Evolutionary conservation across 345 rosid species (phyloP).

Genomic region (Tarenaya hassleriana): DNA sequence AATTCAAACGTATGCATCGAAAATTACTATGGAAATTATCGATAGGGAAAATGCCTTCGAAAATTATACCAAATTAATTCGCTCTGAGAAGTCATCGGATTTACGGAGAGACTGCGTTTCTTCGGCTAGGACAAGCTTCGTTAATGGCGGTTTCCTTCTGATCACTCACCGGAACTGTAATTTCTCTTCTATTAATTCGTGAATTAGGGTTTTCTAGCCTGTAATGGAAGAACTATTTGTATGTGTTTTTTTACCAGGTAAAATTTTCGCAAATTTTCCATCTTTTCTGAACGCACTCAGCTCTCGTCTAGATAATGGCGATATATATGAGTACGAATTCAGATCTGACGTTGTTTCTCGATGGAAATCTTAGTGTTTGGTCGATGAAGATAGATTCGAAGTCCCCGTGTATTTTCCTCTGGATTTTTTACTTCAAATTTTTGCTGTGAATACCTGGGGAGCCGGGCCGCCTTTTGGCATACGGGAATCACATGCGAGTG

Average conservation of each 20-base stretch:
- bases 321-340: conserved; percentile 5
- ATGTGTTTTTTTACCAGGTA: not conserved
- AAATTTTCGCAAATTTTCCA: conserved; percentile 1
- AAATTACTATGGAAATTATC: conserved; percentile 13
- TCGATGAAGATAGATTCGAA: conserved; percentile 4
- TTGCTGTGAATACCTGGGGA: conserved; percentile 6
- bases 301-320: conserved; percentile 9
- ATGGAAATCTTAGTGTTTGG: conserved; percentile 11
- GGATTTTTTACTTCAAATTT: conserved; percentile 1
- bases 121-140: conserved; percentile 23
- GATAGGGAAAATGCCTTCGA: not conserved
- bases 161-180: conserved; percentile 22
- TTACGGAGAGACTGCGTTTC: conserved; percentile 25
- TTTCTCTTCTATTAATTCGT: conserved; percentile 1
- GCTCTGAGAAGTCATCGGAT: conserved; percentile 26
- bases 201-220: conserved; percentile 17
- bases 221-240: conserved; percentile 4
- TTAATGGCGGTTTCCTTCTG: conserved; percentile 31
- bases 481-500: not conserved
- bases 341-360: conserved; percentile 25
- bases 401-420: not conserved
- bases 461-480: not conserved
- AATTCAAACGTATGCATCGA: no score
- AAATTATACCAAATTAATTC: conserved; percentile 11
- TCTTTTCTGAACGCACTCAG: conserved; percentile 6